phyloP scores from a whole-genome alignment of 1,284 basidiomycete genomes.

The Ceratobasidium theobromae region DNA sequence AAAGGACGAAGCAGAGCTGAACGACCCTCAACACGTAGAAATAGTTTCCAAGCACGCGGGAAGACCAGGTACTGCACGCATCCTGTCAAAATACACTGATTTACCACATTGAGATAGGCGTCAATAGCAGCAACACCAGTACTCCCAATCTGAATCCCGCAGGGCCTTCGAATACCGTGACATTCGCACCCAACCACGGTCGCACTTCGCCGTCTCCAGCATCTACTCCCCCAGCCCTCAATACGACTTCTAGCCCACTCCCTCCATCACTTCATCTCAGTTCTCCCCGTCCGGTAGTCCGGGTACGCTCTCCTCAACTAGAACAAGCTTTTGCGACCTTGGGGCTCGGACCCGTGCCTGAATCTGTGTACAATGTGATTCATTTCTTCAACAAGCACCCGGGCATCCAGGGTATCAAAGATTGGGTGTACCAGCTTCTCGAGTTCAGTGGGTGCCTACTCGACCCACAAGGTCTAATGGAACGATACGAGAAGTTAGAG shows the following conservation, averaged over 20 bases:
- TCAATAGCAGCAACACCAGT: neutral
- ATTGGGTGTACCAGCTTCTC: conserved; percentile 55
- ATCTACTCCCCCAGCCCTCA: conserved; percentile 12
- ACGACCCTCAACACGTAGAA: conserved; percentile 48
- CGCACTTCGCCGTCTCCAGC: conserved; percentile 41
- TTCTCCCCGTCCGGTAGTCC: conserved; percentile 32
- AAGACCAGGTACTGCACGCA: conserved; percentile 10
- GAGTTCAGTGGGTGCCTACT: conserved; percentile 61
- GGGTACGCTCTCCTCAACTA: conserved; percentile 24
- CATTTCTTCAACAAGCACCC: conserved; percentile 53
- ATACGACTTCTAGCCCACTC: neutral
- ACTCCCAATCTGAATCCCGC: neutral
- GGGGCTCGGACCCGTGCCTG: conserved; percentile 35
- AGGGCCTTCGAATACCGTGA: neutral
- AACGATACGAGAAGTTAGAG: conserved; percentile 51
- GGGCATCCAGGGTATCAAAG: conserved; percentile 50
- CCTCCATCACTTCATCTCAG: conserved; percentile 32
- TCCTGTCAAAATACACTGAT: neutral
- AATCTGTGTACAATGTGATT: conserved; percentile 36
- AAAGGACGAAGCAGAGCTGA: conserved; percentile 46
- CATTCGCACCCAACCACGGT: conserved; percentile 13
- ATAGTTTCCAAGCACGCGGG: conserved; percentile 39
- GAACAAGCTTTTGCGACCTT: conserved; percentile 30
- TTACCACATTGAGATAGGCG: neutral
- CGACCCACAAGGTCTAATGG: conserved; percentile 51